Conservation (phyloP, 2,329 filamentous ascomycete species). For the Colletotrichum paranaense region DNA sequence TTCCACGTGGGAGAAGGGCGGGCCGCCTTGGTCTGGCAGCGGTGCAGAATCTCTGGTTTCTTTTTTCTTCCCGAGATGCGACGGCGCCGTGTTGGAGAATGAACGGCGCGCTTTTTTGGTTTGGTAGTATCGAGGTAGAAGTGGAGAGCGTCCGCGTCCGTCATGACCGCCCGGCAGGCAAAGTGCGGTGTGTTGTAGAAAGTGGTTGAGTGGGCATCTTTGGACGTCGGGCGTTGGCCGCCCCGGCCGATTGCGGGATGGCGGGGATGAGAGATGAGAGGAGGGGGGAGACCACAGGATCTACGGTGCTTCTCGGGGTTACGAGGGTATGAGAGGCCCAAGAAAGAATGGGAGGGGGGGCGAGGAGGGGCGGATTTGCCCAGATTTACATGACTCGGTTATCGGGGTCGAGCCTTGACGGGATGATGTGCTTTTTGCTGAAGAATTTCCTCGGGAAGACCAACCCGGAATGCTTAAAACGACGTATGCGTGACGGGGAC, state of each 20-base stretch:
- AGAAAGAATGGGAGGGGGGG: background rate
- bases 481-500: slow-evolving; percentile 12
- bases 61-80: background rate
- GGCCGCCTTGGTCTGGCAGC: slow-evolving; percentile 2
- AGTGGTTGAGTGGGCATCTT: background rate
- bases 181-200: background rate
- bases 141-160: background rate
- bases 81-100: background rate
- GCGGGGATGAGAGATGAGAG: background rate
- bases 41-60: background rate
- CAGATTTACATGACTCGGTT: slow-evolving; percentile 30
- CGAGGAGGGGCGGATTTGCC: background rate
- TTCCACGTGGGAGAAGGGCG: background rate
- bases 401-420: slow-evolving; percentile 12
- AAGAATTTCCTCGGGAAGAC: slow-evolving; percentile 3
- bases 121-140: background rate
- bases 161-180: background rate
- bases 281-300: background rate
- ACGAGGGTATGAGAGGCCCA: background rate
- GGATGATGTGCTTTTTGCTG: slow-evolving; percentile 3
- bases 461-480: slow-evolving; percentile 16
- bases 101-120: background rate
- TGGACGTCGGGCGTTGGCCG: background rate
- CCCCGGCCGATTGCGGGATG: background rate
- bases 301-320: slow-evolving; percentile 3